phyloP scores from a whole-genome alignment of 768 basidiomycete genomes.

The Xerocomellus amylosporus region DNA sequence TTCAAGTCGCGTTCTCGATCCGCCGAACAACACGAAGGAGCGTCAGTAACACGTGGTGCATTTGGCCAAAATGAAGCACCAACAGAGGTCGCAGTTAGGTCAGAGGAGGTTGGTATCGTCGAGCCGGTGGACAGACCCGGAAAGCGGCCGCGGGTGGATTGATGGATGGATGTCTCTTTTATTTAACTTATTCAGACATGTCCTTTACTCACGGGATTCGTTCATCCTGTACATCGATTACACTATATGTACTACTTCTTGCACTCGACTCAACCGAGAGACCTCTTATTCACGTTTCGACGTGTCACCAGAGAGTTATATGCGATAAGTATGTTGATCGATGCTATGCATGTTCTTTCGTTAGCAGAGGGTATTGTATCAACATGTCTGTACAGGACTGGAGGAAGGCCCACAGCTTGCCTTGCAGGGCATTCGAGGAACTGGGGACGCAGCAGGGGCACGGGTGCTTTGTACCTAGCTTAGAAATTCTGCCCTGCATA shows the following conservation, averaged over 20 bases:
- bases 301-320: no score
- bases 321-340: no score
- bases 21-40: slow-evolving; percentile 25
- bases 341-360: no score
- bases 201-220: slow-evolving; percentile 8
- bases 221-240: slow-evolving; percentile 10
- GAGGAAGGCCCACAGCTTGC: no score
- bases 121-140: slow-evolving; percentile 27
- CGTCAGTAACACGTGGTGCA: slow-evolving; percentile 5
- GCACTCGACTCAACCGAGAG: background rate
- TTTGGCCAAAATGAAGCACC: slow-evolving; percentile 19
- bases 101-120: slow-evolving; percentile 15
- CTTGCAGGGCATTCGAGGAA: no score
- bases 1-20: slow-evolving; percentile 29
- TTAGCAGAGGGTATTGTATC: no score
- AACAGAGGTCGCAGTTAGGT: slow-evolving; percentile 20
- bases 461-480: no score
- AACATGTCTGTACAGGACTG: no score
- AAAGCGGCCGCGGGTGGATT: slow-evolving; percentile 34
- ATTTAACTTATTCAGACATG: slow-evolving; percentile 23
- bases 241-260: slow-evolving; percentile 7
- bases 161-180: slow-evolving; percentile 3
- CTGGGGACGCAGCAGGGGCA: no score
- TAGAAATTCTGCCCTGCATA: no score
- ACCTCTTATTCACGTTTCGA: background rate